Conservation (phyloP, 371 early-diverging fungal species). For the Thermomucor indicae-seudaticae region DNA sequence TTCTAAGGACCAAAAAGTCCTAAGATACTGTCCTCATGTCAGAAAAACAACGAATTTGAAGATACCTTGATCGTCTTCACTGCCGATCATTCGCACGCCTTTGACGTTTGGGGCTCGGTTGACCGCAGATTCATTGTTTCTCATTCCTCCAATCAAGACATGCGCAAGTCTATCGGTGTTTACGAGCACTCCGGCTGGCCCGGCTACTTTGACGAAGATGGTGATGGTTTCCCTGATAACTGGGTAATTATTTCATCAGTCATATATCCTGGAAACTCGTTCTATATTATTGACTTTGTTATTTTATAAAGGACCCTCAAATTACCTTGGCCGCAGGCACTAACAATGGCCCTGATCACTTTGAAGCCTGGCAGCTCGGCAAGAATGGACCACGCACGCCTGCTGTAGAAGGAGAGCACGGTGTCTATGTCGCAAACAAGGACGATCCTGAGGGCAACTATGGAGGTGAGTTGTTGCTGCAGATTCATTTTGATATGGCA, state of each 20-base stretch:
- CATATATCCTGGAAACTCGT: no score
- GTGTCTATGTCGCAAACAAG: constrained; percentile 30
- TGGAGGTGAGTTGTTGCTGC: constrained; percentile 11
- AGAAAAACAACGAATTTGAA: constrained; percentile 47
- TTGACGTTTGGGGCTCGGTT: constrained; percentile 71
- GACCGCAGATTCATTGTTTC: constrained; percentile 35
- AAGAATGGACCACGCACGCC: constrained; percentile 39
- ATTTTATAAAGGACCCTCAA: constrained; percentile 30
- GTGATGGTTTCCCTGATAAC: constrained; percentile 66
- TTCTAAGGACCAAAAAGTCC: background rate
- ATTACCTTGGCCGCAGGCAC: constrained; percentile 63
- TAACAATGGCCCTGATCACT: constrained; percentile 52
- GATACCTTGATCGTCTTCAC: constrained; percentile 69
- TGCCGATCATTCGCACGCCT: constrained; percentile 71
- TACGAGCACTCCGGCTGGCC: constrained; percentile 68
- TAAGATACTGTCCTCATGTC: background rate
- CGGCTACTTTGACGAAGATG: constrained; percentile 57
- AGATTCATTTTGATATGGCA: background rate
- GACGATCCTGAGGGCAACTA: constrained; percentile 32
- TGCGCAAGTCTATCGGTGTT: constrained; percentile 60
- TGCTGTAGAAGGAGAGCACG: constrained; percentile 23
- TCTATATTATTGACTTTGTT: no score
- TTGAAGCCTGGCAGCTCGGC: constrained; percentile 57
- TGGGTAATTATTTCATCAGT: constrained; percentile 25
- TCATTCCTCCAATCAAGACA: constrained; percentile 22